Conservation (phyloP, 2,329 filamentous ascomycete species). For the Fusarium nanum region DNA sequence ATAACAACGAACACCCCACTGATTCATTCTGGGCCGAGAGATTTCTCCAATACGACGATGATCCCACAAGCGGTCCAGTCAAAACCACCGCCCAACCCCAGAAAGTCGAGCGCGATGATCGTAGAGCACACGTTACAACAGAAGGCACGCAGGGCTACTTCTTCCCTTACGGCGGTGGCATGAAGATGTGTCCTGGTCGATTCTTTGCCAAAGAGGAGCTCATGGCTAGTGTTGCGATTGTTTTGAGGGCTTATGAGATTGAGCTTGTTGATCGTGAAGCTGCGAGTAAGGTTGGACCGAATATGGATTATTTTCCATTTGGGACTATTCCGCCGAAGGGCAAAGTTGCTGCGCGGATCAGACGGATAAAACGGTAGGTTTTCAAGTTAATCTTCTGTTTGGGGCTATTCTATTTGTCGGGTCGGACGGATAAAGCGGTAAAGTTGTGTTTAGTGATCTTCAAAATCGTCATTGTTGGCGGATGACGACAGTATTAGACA, state of each 20-base stretch:
- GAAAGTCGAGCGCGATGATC: conserved; percentile 6
- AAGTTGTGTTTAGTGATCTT: not conserved
- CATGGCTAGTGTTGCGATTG: conserved; percentile 47
- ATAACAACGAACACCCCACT: conserved; percentile 17
- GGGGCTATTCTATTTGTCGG: no score
- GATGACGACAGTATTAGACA: not conserved
- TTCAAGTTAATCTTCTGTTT: no score
- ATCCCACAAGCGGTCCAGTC: conserved; percentile 37
- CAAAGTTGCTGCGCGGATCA: conserved; percentile 22
- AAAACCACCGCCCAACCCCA: fast-evolving
- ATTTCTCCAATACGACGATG: conserved; percentile 35
- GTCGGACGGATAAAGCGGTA: no score
- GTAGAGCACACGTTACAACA: conserved; percentile 1
- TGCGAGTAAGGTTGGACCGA: conserved; percentile 18
- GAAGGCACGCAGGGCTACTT: conserved; percentile 48
- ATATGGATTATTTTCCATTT: conserved; percentile 43
- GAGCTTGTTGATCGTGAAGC: conserved; percentile 38
- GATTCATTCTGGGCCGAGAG: conserved; percentile 43
- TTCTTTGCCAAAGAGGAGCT: conserved; percentile 53
- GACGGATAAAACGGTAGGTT: conserved; percentile 10
- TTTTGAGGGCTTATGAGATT: conserved; percentile 49
- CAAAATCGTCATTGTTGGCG: not conserved
- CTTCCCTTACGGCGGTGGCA: conserved; percentile 52
- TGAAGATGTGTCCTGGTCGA: conserved; percentile 51
- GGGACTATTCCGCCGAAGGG: conserved; percentile 41